A percentile compares a stretch with the other conserved stretches of the same genome.
phyloP scores from a whole-genome alignment of 2,329 filamentous ascomycete genomes.

The Verticillium albo-atrum region DNA sequence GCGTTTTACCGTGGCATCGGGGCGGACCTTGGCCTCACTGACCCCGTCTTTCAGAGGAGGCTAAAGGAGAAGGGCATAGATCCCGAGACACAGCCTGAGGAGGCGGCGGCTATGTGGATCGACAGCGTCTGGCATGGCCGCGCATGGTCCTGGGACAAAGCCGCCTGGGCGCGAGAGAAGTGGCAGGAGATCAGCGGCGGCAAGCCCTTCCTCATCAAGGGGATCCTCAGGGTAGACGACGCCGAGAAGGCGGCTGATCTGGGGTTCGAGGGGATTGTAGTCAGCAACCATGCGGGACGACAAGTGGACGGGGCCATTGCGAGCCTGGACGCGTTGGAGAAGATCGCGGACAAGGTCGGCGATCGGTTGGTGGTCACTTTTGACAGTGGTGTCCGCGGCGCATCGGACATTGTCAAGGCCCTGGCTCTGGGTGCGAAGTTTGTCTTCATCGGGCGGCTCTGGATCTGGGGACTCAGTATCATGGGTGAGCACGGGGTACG shows the following conservation, averaged over 20 bases:
- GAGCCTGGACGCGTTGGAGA: conserved; percentile 50
- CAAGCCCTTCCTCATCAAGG: conserved; percentile 48
- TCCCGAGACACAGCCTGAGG: conserved; percentile 47
- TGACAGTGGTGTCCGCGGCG: conserved; percentile 55
- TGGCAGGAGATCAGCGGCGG: conserved; percentile 43
- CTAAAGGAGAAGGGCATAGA: conserved; percentile 49
- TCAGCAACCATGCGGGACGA: conserved; percentile 58
- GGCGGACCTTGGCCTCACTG: conserved; percentile 51
- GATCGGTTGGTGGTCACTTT: conserved; percentile 56
- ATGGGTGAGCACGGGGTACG: conserved; percentile 31
- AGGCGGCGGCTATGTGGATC: conserved; percentile 58
- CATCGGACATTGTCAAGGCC: conserved; percentile 56
- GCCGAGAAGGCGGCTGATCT: conserved; percentile 41
- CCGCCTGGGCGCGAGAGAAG: conserved; percentile 54
- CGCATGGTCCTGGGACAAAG: conserved; percentile 59
- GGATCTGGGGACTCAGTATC: conserved; percentile 17
- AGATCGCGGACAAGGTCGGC: conserved; percentile 56
- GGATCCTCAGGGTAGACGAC: conserved; percentile 25
- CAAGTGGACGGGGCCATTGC: conserved; percentile 41
- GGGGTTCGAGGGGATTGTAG: conserved; percentile 54
- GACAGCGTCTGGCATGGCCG: conserved; percentile 59
- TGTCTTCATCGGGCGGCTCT: conserved; percentile 51
- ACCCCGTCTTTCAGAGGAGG: conserved; percentile 54
- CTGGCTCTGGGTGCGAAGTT: conserved; percentile 53
- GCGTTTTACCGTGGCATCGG: conserved; percentile 59